A percentile compares a stretch with the other conserved stretches of the same genome.
Conservation (phyloP, 768 basidiomycete species). For the Flagelloscypha sp. region DNA sequence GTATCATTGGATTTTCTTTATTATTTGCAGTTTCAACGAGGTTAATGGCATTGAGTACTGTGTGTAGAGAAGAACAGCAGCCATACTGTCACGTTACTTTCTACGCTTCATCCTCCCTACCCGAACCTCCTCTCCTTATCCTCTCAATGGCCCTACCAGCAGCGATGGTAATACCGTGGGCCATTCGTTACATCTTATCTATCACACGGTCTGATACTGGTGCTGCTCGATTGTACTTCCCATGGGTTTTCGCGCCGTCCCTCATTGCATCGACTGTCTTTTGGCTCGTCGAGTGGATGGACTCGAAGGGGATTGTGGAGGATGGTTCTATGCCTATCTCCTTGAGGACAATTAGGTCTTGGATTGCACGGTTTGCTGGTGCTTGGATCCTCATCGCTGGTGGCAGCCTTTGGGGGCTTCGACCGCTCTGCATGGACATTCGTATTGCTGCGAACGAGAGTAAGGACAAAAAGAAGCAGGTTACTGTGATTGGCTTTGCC, state of each 20-base stretch:
- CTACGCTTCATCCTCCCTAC: conserved; percentile 64
- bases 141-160: conserved; percentile 49
- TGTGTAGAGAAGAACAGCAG: conserved; percentile 93
- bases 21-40: conserved; percentile 64
- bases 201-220: conserved; percentile 72
- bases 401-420: conserved; percentile 57
- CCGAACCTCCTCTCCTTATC: conserved; percentile 54
- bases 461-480: conserved; percentile 30
- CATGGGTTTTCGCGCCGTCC: conserved; percentile 46
- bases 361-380: conserved; percentile 51
- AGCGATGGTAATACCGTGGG: conserved; percentile 42
- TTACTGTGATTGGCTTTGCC: conserved; percentile 72
- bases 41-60: conserved; percentile 72
- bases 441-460: conserved; percentile 21
- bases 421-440: conserved; percentile 71
- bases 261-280: conserved; percentile 52
- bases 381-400: conserved; percentile 45
- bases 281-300: conserved; percentile 81
- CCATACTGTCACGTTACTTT: conserved; percentile 87
- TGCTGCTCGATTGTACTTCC: conserved; percentile 56
- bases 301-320: conserved; percentile 43
- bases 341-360: conserved; percentile 51
- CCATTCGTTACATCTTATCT: conserved; percentile 46
- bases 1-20: conserved; percentile 66
- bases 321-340: conserved; percentile 27